Evolutionary conservation across 129 eudicot genomes (phyloP), one percentile per base, ranked within the genome.

Genomic region (Ambrosia artemisiifolia): DNA sequence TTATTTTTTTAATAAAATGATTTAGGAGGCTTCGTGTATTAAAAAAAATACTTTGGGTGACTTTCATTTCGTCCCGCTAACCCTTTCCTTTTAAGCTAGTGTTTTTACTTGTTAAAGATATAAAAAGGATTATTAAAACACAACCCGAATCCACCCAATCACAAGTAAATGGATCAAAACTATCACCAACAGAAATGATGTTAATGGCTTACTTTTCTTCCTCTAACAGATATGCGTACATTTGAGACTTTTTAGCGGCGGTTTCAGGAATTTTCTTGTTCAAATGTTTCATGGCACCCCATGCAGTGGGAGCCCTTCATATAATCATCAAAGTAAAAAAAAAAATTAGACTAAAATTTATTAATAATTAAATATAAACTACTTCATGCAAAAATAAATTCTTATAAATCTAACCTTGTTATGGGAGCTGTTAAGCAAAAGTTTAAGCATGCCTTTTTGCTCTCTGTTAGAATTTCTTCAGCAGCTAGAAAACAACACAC

Each of bases 271-370:
- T 83, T 81, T 88, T 90, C 74, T 88, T 91, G 51, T 83, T 79
- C 60, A 94, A 80, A 83, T 88, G 91, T 85, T 88, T 90, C 97
- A 94, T 90, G 3, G 85, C 89, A 70, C 99, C 97, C 97, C 97
- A 86, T 19, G 86, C 86, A 51, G 90, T 85, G 56, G 96, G 88
- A 72, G 81, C 78, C 88, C 98, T 94, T 57, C 55, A 57, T n/a
- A 65, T 12, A 4, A 30, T 74, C 53, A 61, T 12, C 19, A 60
- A 32, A 72, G 48, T 56, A 16, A 24, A 19, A 2, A 20, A 17
- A 20, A 2, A 66, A 57, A 81, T 63, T 19, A 64, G 48, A 63
- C n/a, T 33, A 11, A 13, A 6, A 51, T 3, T 32, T 33, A 17
- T 28, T 54, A 32, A 62, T 4, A 34, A 12, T 61, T 18, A 69